Percentiles rank a stretch among this genome's conserved stretches.
phyloP scores from a whole-genome alignment of 805 yeast species.

The Yamadazyma paraphyllophila region DNA sequence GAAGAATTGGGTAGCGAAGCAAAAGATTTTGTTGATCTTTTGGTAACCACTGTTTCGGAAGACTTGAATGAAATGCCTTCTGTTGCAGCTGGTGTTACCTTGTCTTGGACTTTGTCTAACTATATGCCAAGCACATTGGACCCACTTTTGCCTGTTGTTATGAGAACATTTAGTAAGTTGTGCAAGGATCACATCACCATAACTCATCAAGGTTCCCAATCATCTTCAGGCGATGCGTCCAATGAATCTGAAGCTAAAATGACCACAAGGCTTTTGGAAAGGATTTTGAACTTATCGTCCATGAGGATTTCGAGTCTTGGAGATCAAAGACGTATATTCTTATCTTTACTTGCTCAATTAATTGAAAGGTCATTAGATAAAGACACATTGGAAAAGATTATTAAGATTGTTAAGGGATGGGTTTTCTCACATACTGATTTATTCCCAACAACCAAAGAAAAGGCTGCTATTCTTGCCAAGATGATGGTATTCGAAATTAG shows the following conservation, averaged over 20 bases:
- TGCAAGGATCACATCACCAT: constrained; percentile 82
- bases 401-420: constrained; percentile 82
- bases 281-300: constrained; percentile 73
- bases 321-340: constrained; percentile 87
- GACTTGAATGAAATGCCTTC: constrained; percentile 74
- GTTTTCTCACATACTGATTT: constrained; percentile 78
- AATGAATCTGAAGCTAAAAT: constrained; percentile 74
- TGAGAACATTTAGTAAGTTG: constrained; percentile 85
- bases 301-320: constrained; percentile 83
- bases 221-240: constrained; percentile 29
- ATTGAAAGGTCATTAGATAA: constrained; percentile 86
- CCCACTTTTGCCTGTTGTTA: constrained; percentile 67
- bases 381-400: constrained; percentile 68
- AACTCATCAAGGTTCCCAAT: constrained; percentile 48
- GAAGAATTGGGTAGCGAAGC: constrained; percentile 62
- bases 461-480: constrained; percentile 88
- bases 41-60: constrained; percentile 71
- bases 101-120: constrained; percentile 76
- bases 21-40: constrained; percentile 55
- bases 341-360: constrained; percentile 81
- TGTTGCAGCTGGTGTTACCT: constrained; percentile 82
- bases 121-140: constrained; percentile 74
- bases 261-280: constrained; percentile 73
- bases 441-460: constrained; percentile 93
- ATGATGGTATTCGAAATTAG: constrained; percentile 91